Evolutionary conservation across 192 early-diverging fungal genomes (phyloP).

Genomic region (Phlyctochytrium planicorne): DNA sequence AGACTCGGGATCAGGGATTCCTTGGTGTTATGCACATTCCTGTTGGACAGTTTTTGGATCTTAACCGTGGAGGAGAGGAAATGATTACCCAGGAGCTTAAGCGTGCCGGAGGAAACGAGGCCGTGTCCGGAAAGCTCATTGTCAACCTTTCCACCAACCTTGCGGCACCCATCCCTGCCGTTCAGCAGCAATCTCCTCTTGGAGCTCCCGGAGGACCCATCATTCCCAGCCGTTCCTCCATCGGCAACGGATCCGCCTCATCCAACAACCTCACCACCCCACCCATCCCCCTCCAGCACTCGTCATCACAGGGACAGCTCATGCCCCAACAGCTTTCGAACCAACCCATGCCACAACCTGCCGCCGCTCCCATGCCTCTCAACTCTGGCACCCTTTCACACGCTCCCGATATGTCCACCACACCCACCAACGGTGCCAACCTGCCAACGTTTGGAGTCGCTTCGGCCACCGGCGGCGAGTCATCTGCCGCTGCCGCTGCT

Average conservation of each 20-base stretch:
- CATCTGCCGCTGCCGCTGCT: not conserved
- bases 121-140: conserved; percentile 84
- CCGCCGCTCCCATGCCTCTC: no score
- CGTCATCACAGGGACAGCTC: not conserved
- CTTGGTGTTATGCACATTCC: conserved; percentile 87
- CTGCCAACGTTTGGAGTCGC: conserved; percentile 18
- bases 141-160: conserved; percentile 69
- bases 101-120: conserved; percentile 77
- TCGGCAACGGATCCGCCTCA: conserved; percentile 2
- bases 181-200: no score
- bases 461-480: conserved; percentile 4
- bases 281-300: conserved; percentile 22
- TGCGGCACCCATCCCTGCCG: conserved; percentile 25
- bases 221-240: conserved; percentile 10
- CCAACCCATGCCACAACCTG: not conserved
- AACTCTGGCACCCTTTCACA: conserved; percentile 23
- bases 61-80: conserved; percentile 76
- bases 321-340: not conserved
- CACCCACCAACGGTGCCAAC: conserved; percentile 38
- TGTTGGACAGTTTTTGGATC: conserved; percentile 78
- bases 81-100: conserved; percentile 90
- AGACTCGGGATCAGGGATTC: conserved; percentile 61
- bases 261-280: not conserved
- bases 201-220: not conserved
- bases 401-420: conserved; percentile 25